These are phyloP conservation scores for Thelonectria rubi DNA, from an alignment of 2,329 filamentous ascomycete species.

Conservation along the genomic window DNA sequence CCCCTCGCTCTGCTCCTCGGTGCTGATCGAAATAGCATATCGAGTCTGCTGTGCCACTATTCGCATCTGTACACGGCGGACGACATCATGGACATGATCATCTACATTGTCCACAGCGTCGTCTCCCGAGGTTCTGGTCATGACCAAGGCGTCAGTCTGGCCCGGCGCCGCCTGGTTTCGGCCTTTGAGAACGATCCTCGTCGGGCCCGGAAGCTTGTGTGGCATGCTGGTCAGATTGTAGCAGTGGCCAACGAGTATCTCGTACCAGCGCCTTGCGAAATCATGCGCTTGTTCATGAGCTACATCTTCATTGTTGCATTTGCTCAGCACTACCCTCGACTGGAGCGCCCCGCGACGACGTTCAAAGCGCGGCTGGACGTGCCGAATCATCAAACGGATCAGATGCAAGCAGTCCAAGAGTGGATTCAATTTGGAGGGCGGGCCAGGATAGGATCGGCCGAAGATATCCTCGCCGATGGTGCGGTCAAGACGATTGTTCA, in stretches of 20 bases:
- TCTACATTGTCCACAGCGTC: slow-evolving; percentile 44
- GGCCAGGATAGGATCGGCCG: slow-evolving; percentile 37
- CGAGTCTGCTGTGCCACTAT: slow-evolving; percentile 42
- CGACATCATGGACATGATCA: slow-evolving; percentile 43
- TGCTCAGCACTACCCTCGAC: slow-evolving; percentile 35
- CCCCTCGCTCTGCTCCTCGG: fast-evolving
- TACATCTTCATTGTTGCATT: slow-evolving; percentile 44
- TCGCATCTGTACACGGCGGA: slow-evolving; percentile 41
- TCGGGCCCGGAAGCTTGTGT: slow-evolving; percentile 37
- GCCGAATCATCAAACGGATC: slow-evolving; percentile 19
- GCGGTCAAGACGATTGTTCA: slow-evolving; percentile 32
- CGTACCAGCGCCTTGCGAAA: slow-evolving; percentile 44
- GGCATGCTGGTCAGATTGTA: slow-evolving; percentile 45
- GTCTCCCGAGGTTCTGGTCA: slow-evolving; percentile 27
- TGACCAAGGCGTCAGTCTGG: slow-evolving; percentile 34
- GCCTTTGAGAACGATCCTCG: slow-evolving; percentile 34
- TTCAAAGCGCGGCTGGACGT: slow-evolving; percentile 34
- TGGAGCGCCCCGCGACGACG: background rate
- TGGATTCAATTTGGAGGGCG: slow-evolving; percentile 42
- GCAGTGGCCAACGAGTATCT: slow-evolving; percentile 43
- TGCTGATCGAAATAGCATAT: slow-evolving; percentile 36
- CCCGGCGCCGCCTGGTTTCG: slow-evolving; percentile 36
- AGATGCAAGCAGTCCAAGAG: slow-evolving; percentile 19
- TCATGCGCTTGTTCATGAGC: slow-evolving; percentile 46
- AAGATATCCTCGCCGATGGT: slow-evolving; percentile 32